These are phyloP conservation scores for Pyrenophora graminea DNA, from an alignment of 2,329 filamentous ascomycete species.

Conservation along the genomic window DNA sequence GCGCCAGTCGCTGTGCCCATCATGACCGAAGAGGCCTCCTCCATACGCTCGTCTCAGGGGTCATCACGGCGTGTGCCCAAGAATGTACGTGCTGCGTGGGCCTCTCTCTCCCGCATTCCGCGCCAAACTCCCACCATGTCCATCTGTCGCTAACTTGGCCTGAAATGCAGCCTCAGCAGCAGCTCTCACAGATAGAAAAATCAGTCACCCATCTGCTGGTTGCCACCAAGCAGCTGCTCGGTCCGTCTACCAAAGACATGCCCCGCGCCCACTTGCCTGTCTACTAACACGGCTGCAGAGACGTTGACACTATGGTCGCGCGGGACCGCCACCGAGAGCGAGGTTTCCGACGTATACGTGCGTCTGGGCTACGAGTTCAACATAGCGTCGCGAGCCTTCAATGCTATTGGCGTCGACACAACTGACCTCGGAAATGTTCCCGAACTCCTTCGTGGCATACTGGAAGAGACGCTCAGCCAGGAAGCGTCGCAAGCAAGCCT, in stretches of 20 bases:
- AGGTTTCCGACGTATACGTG: constrained; percentile 98
- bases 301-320: constrained; percentile 98
- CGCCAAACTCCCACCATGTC: constrained; percentile 8
- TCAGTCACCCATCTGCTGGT: constrained; percentile 91
- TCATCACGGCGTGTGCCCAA: constrained; percentile 54
- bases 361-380: constrained; percentile 98
- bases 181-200: constrained; percentile 97
- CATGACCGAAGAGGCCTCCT: constrained; percentile 34
- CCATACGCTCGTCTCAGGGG: constrained; percentile 40
- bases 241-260: constrained; percentile 19
- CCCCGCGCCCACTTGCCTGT: neutral
- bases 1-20: constrained; percentile 14
- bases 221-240: constrained; percentile 91
- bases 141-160: constrained; percentile 22
- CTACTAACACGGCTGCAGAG: constrained; percentile 55
- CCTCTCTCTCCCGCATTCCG: constrained; percentile 8
- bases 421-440: constrained; percentile 93
- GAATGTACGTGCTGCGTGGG: constrained; percentile 37
- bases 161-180: constrained; percentile 64
- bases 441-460: constrained; percentile 83
- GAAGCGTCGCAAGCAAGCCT: constrained; percentile 92
- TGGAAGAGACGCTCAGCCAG: constrained; percentile 95
- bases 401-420: constrained; percentile 94
- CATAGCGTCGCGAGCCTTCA: constrained; percentile 95
- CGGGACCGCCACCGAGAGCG: constrained; percentile 84